Evolutionary conservation across 2,329 filamentous ascomycete genomes (phyloP).

Genomic region (Trichoderma afroharzianum): DNA sequence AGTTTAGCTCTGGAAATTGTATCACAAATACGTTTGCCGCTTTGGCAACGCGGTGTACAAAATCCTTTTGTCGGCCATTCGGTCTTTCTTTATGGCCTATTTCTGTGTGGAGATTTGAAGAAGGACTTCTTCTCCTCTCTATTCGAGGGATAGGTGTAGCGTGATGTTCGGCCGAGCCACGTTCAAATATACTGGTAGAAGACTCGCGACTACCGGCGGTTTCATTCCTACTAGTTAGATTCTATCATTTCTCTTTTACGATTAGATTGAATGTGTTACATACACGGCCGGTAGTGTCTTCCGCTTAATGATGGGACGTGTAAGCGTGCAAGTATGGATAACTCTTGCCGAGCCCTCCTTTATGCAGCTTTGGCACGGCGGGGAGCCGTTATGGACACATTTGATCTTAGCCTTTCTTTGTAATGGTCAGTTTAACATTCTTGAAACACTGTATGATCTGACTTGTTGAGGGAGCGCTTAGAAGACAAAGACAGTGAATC

Average conservation of each 20-base stretch:
- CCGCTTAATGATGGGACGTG: background rate
- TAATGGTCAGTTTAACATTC: background rate
- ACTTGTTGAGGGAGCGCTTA: background rate
- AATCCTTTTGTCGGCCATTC: background rate
- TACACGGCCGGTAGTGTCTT: background rate
- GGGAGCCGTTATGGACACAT: background rate
- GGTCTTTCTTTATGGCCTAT: background rate
- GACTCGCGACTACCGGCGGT: background rate
- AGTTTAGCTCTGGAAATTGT: background rate
- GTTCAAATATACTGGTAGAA: background rate
- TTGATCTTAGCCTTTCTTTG: background rate
- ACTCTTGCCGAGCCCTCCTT: background rate
- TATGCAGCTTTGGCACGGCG: background rate
- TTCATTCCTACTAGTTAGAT: background rate
- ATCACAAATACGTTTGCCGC: background rate
- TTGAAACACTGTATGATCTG: background rate
- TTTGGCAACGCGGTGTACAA: background rate
- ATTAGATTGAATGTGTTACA: background rate
- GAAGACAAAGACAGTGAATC: background rate
- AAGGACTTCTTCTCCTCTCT: background rate
- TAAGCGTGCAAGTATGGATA: background rate
- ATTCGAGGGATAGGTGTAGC: background rate
- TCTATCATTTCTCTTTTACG: background rate
- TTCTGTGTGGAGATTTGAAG: background rate
- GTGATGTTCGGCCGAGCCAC: background rate